A percentile compares a stretch with the other conserved stretches of the same genome.
Conservation (phyloP, 257 asterid genomes). For the Rhazya stricta region DNA sequence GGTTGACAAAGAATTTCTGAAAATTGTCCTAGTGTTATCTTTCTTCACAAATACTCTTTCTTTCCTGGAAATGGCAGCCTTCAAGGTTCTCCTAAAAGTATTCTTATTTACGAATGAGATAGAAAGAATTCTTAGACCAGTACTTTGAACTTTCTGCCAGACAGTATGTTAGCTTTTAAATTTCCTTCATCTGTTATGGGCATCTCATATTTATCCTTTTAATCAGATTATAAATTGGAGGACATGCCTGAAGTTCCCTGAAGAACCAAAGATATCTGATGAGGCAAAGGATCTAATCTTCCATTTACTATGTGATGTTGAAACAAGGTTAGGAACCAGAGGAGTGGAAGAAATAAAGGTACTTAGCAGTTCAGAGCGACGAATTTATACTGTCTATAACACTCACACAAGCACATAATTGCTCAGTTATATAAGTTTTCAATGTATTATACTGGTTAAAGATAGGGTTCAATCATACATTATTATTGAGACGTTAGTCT, state of each 20-base stretch:
- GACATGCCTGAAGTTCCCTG: constrained; percentile 89
- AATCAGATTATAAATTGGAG: constrained; percentile 85
- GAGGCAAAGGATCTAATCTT: constrained; percentile 90
- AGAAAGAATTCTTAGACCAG: background rate
- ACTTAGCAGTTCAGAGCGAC: background rate
- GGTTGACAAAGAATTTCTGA: background rate
- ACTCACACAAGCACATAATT: background rate
- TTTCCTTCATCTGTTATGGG: constrained; percentile 1
- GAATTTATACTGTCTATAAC: background rate
- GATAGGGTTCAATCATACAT: background rate
- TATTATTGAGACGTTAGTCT: background rate
- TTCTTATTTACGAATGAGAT: background rate
- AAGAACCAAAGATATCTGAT: constrained; percentile 73
- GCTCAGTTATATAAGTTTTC: background rate
- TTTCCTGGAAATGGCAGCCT: background rate
- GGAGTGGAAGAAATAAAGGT: constrained; percentile 97
- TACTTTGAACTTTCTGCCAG: background rate
- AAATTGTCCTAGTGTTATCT: background rate
- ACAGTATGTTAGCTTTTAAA: background rate
- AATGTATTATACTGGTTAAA: background rate
- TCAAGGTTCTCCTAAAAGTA: background rate
- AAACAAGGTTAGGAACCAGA: constrained; percentile 83
- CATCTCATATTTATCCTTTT: constrained; percentile 7
- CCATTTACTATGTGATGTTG: constrained; percentile 84
- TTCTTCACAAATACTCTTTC: background rate